Evolutionary conservation across 331 rosid species (phyloP).

Genomic region (Telfairia occidentalis): DNA sequence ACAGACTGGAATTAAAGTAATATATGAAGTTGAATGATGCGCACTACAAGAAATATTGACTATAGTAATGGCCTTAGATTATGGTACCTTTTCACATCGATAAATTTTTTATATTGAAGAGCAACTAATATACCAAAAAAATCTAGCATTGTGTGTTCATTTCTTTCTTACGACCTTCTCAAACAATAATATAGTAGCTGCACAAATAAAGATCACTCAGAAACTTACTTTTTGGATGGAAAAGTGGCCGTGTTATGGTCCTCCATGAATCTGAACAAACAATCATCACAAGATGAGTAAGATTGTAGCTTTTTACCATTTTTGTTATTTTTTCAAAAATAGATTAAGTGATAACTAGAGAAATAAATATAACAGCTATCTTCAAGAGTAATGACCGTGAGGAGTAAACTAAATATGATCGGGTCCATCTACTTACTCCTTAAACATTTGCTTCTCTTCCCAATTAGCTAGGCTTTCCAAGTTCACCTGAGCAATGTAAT

Average conservation of each 20-base stretch:
- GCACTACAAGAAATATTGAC: not conserved
- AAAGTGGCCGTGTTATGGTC: constrained; percentile 97
- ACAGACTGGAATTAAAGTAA: not conserved
- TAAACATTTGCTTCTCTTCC: constrained; percentile 98
- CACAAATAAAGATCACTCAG: constrained; percentile 13
- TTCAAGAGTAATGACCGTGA: not conserved
- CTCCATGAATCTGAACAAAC: constrained; percentile 75
- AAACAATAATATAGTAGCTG: not conserved
- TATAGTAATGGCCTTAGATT: not conserved
- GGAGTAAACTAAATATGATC: constrained; percentile 4
- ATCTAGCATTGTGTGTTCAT: not conserved
- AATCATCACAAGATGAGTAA: not conserved
- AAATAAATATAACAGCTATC: not conserved
- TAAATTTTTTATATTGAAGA: too few relatives aligned
- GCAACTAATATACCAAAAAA: too few relatives aligned
- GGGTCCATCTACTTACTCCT: constrained; percentile 42
- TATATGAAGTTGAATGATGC: not conserved
- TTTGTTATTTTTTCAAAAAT: not conserved
- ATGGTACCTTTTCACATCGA: too few relatives aligned
- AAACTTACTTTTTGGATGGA: constrained; percentile 81
- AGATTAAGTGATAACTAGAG: not conserved
- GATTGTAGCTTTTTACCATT: not conserved
- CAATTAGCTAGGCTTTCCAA: constrained; percentile 76
- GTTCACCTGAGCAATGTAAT: constrained; percentile 48
- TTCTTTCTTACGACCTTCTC: not conserved